Conservation (phyloP, 805 yeast species). For the Kazachstania martiniae region DNA sequence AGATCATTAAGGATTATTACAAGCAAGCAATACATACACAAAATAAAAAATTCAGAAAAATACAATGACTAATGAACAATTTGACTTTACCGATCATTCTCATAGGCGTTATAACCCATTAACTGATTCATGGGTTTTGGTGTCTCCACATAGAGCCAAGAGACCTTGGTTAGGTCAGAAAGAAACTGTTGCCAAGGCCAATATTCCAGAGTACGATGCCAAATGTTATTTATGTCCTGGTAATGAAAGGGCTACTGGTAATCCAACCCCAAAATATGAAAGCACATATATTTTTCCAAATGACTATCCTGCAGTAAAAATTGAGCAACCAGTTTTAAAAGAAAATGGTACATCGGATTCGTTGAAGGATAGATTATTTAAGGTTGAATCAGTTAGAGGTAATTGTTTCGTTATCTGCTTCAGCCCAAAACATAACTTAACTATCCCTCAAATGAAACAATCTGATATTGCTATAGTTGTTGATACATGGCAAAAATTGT, state of each 20-base stretch:
- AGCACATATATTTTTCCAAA: slow-evolving; percentile 52
- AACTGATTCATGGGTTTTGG: slow-evolving; percentile 56
- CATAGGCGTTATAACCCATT: slow-evolving; percentile 65
- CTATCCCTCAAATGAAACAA: slow-evolving; percentile 49
- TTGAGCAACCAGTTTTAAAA: slow-evolving; percentile 40
- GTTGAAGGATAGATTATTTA: slow-evolving; percentile 36
- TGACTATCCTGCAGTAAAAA: slow-evolving; percentile 61
- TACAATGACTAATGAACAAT: slow-evolving; percentile 17
- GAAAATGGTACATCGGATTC: slow-evolving; percentile 8
- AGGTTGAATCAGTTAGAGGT: slow-evolving; percentile 51
- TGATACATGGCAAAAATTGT: slow-evolving; percentile 48
- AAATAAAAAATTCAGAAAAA: too few relatives aligned
- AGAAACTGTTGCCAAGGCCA: slow-evolving; percentile 35
- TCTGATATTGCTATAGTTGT: slow-evolving; percentile 39
- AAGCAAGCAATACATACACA: too few relatives aligned
- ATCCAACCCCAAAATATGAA: slow-evolving; percentile 44
- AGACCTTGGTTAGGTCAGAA: slow-evolving; percentile 77
- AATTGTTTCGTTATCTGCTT: slow-evolving; percentile 64
- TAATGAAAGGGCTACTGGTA: slow-evolving; percentile 54
- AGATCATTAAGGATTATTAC: too few relatives aligned
- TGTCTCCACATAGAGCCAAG: slow-evolving; percentile 68
- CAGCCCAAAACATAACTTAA: slow-evolving; percentile 56
- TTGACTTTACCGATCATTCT: slow-evolving; percentile 46
- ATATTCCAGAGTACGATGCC: slow-evolving; percentile 46
- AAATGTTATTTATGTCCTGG: slow-evolving; percentile 68